These are phyloP conservation scores for Anisogramma anomala DNA, from an alignment of 2,329 filamentous ascomycete genomes.

Conservation along the genomic window DNA sequence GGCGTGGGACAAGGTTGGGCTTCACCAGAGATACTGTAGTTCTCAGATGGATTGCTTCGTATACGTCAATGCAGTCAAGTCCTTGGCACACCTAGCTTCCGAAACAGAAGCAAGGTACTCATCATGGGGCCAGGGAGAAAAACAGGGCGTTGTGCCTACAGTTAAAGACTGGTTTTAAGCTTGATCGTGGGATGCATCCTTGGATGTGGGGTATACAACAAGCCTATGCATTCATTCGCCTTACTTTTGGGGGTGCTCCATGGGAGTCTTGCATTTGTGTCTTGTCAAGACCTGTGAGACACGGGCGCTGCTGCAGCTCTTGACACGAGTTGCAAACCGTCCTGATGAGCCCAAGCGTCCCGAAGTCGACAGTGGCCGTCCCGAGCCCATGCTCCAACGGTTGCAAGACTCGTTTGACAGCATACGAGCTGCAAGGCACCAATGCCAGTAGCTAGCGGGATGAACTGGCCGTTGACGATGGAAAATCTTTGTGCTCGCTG, in stretches of 20 bases:
- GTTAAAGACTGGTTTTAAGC: too few relatives aligned
- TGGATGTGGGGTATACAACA: too few relatives aligned
- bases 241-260: not conserved
- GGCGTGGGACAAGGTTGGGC: too few relatives aligned
- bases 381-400: not conserved
- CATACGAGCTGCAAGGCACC: conserved; percentile 16
- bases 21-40: too few relatives aligned
- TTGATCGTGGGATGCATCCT: too few relatives aligned
- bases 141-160: too few relatives aligned
- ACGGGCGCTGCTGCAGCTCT: not conserved
- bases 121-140: not conserved
- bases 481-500: not conserved
- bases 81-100: too few relatives aligned
- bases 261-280: not conserved
- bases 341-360: not conserved
- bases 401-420: conserved; percentile 8
- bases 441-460: conserved; percentile 1
- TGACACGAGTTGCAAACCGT: not conserved
- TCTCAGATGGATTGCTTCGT: too few relatives aligned
- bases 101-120: too few relatives aligned
- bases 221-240: conserved; percentile 2
- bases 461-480: not conserved
- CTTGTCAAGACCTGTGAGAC: not conserved
- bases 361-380: not conserved
- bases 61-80: too few relatives aligned